Conservation (phyloP, 495 filamentous ascomycete species). For the Penicillium cinerascens region DNA sequence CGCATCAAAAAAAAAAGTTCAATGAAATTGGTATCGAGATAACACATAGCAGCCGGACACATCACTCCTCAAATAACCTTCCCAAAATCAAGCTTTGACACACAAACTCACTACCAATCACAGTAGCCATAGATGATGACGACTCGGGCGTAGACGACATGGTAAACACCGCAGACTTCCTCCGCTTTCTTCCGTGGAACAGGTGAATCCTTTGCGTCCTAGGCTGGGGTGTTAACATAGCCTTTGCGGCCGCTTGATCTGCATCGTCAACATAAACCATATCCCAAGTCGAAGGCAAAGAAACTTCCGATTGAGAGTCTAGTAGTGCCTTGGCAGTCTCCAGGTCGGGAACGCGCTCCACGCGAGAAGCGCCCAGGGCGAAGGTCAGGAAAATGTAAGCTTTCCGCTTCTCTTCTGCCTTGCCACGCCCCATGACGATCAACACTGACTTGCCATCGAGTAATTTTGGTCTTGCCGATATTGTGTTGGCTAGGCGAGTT, state of each 20-base stretch:
- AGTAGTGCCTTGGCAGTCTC: slow-evolving; percentile 56
- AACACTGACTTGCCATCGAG: slow-evolving; percentile 67
- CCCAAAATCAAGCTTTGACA: slow-evolving; percentile 93
- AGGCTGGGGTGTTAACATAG: slow-evolving; percentile 30
- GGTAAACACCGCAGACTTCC: slow-evolving; percentile 46
- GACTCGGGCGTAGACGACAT: slow-evolving; percentile 27
- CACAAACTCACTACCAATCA: slow-evolving; percentile 82
- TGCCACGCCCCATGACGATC: slow-evolving; percentile 68
- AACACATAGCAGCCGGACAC: neutral
- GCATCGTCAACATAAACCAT: slow-evolving; percentile 76
- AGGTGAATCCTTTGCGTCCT: slow-evolving; percentile 12
- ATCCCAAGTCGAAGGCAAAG: slow-evolving; percentile 55
- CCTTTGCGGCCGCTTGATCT: slow-evolving; percentile 45
- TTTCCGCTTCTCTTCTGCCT: slow-evolving; percentile 58
- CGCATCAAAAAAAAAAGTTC: neutral
- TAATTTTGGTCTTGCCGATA: slow-evolving; percentile 56
- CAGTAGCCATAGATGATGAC: slow-evolving; percentile 34
- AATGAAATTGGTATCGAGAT: slow-evolving; percentile 26
- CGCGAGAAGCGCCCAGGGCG: slow-evolving; percentile 66
- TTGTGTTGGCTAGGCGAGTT: slow-evolving; percentile 52
- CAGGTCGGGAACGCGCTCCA: slow-evolving; percentile 62
- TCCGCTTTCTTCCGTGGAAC: slow-evolving; percentile 42
- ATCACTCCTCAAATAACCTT: slow-evolving; percentile 61
- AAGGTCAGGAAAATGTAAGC: slow-evolving; percentile 71
- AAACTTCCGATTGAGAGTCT: slow-evolving; percentile 41